Evolutionary conservation across 1,284 basidiomycete species (phyloP).

Genomic region (Cerrena zonata): DNA sequence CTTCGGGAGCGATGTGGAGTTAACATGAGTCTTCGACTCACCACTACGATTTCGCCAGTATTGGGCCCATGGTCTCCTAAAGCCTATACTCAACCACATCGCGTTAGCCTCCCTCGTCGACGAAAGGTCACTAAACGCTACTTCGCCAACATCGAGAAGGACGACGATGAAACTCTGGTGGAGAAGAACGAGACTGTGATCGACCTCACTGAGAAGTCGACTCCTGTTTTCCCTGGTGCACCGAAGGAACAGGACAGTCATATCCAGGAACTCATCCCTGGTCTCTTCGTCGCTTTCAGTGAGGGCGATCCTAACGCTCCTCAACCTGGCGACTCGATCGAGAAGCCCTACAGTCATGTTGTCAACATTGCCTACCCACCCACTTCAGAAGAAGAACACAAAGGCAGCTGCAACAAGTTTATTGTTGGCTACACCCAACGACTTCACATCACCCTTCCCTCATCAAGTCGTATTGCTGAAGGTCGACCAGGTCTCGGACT

Average conservation of each 20-base stretch:
- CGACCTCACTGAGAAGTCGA: conserved; percentile 2
- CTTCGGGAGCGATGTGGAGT: conserved; percentile 23
- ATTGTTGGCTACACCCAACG: conserved; percentile 1
- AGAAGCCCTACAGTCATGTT: conserved; percentile 23
- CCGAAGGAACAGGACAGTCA: conserved; percentile 14
- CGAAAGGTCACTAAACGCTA: conserved; percentile 21
- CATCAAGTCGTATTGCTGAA: conserved; percentile 5
- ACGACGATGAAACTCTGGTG: background rate
- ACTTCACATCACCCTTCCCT: conserved; percentile 19
- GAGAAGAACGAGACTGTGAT: background rate
- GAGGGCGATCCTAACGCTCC: conserved; percentile 3
- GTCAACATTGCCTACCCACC: conserved; percentile 20
- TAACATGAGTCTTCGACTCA: conserved; percentile 1
- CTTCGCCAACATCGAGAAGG: conserved; percentile 13
- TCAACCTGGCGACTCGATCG: conserved; percentile 7
- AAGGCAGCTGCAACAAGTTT: conserved; percentile 10
- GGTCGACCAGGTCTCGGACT: conserved; percentile 21
- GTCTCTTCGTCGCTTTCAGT: conserved; percentile 22
- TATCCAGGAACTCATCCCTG: conserved; percentile 23
- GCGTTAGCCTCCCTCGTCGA: conserved; percentile 23
- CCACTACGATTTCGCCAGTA: background rate
- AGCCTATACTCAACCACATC: conserved; percentile 23
- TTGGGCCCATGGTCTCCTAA: conserved; percentile 19
- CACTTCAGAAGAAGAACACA: conserved; percentile 3
- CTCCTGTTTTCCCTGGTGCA: background rate